Evolutionary conservation across 2,329 filamentous ascomycete genomes (phyloP), one percentile per base, ranked within the genome.

Genomic region (Coleophoma cylindrospora): DNA sequence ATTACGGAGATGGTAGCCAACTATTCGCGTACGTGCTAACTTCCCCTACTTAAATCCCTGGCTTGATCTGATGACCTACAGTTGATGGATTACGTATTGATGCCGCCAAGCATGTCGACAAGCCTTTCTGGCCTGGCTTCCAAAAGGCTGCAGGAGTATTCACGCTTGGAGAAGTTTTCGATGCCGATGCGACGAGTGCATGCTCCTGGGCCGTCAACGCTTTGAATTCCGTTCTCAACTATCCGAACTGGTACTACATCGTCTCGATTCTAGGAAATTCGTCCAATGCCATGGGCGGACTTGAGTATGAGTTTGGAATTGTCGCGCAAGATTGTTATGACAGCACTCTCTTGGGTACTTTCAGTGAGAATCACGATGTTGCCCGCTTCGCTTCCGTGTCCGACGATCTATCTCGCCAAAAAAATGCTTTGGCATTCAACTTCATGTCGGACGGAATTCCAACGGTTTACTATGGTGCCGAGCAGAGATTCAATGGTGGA

Each of bases 111-210:
- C 66, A 76, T 50, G 66, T 75, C 34, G 60, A 69, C 32, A 67
- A 66, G 53, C 69, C 70, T 15, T 85, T 81, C 63, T 82, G 80
- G 72, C 66, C 76, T 0, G 64, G 58, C 0, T 44, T 44, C 83
- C 74, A 58, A 34, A 47, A 53, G 10, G 64, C 75, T 0, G 70
- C 77, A 0, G 80, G 77, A 9, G 75, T 82, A 4, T 84, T 80
- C 63, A 70, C 73, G 3, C 70, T 83, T n/a, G 81, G 81, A 9
- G 81, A 85, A 59, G 79, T 83, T 6, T 75, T 73, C 45, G 68
- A 79, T 34, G 79, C 77, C 34, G 67, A 75, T 54, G 17, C 49
- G 3, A 13, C 17, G 13, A 19, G 15, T 22, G 38, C 17, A n/a
- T 51, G 43, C 21, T 36, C 15, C 48, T 43, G 50, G 48, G 38